Percentiles rank a stretch among this genome's conserved stretches.
Evolutionary conservation across 2,329 filamentous ascomycete genomes (phyloP).

Genomic region (Colletotrichum kahawae): DNA sequence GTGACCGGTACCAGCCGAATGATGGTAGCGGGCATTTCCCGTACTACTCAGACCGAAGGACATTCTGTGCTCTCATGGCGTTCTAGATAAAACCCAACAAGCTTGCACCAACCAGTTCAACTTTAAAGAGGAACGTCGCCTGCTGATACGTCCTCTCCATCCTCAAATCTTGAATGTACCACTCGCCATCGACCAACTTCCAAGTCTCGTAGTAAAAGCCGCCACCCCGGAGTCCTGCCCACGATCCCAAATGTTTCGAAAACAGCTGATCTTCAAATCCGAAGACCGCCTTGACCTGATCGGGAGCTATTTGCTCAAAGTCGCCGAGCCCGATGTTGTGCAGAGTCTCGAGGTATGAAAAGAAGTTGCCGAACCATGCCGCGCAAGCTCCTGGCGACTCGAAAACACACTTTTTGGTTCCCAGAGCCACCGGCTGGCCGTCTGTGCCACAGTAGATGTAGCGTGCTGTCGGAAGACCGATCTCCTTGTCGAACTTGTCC

Average conservation of each 20-base stretch:
- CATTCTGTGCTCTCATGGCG: no score
- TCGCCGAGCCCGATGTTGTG: constrained; percentile 29
- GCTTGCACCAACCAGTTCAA: background rate
- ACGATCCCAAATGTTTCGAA: constrained; percentile 16
- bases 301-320: constrained; percentile 26
- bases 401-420: background rate
- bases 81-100: background rate
- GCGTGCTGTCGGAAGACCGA: constrained; percentile 26
- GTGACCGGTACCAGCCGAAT: background rate
- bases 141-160: constrained; percentile 18
- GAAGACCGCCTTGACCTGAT: constrained; percentile 18
- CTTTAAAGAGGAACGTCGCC: background rate
- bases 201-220: constrained; percentile 28
- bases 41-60: rapidly evolving
- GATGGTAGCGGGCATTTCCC: background rate
- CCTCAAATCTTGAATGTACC: constrained; percentile 26
- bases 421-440: background rate
- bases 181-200: constrained; percentile 26
- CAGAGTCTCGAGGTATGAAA: constrained; percentile 25
- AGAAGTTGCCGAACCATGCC: constrained; percentile 25
- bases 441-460: constrained; percentile 21
- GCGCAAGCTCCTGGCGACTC: constrained; percentile 13
- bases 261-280: background rate
- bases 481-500: constrained; percentile 25
- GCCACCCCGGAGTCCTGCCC: constrained; percentile 27